These are phyloP conservation scores for Paracoccidioides brasiliensis DNA, from an alignment of 2,329 filamentous ascomycete species.

Conservation along the genomic window DNA sequence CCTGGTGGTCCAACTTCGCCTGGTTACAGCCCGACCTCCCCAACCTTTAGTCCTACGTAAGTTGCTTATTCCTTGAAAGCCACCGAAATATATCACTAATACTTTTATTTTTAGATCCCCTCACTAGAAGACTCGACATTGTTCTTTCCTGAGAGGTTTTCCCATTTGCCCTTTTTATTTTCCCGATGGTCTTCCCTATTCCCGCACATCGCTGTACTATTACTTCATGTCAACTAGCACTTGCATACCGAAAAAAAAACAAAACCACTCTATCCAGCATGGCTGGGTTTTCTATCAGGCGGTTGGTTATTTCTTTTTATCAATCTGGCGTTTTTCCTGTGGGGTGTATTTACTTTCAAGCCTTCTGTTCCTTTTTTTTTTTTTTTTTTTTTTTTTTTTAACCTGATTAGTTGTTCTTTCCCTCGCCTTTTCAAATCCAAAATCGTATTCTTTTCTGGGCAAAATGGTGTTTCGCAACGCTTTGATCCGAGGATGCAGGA, in stretches of 20 bases:
- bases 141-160: neutral
- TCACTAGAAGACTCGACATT: conserved; percentile 23
- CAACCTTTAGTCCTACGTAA: conserved; percentile 32
- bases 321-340: conserved; percentile 16
- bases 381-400: conserved; percentile 12
- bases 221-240: conserved; percentile 18
- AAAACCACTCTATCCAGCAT: conserved; percentile 20
- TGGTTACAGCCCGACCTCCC: conserved; percentile 33
- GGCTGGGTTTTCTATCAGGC: conserved; percentile 21
- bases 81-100: neutral
- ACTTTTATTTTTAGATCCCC: conserved; percentile 21
- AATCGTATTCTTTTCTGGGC: conserved; percentile 11
- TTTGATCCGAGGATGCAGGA: conserved; percentile 8
- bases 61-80: conserved; percentile 10
- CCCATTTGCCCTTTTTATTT: conserved; percentile 2
- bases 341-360: conserved; percentile 6
- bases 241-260: conserved; percentile 23
- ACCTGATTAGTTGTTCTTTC: conserved; percentile 4
- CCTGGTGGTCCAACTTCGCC: conserved; percentile 29
- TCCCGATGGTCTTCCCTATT: conserved; percentile 3
- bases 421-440: conserved; percentile 9
- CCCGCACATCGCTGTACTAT: conserved; percentile 27
- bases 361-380: conserved; percentile 10
- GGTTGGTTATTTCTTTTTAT: conserved; percentile 27
- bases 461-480: conserved; percentile 6